Base-by-base conservation (phyloP, 148 eudicot genomes). In the Hydrangea macrophylla region DNA sequence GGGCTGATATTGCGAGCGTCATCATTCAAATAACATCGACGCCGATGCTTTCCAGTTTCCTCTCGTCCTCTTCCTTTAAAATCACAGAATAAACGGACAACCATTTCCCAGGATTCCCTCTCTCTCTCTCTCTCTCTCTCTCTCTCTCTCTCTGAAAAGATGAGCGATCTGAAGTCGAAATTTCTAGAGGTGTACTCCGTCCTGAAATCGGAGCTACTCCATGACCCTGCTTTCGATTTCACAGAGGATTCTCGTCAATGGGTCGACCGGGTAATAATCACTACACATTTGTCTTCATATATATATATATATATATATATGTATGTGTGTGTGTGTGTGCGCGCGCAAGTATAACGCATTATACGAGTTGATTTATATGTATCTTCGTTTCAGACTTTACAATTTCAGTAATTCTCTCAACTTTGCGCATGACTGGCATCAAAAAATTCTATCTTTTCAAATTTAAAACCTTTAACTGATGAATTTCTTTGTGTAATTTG, bases 151-250 rank as follows among this genome's bases (percentile, higher is more conserved):
- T 8, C 4, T 3, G n/a, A 48, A 48, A 48, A 53, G 30, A 85
- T 85, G 88, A 58, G 77, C 71, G 92, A 88, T 86, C 78, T 83
- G 63, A 88, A 75, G 65, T 18, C 82, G 9, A 83, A 75, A 57
- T 92, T 92, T 68, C 42, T 86, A 7, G 71, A 81, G 35, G 95
- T 84, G 7, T 92, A 92, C 68, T 64, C 79, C 23, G 80, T 78
- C 11, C 76, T 92, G 6, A 92, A 92, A 92, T 86, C 92, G 18
- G 95, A 92, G 76, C 85, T 92, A 1, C 81, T 85, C n/a, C 70
- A 70, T 48, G 95, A 92, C 71, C 81, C 97, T 71, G 81, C 90
- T 73, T 92, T 88, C 48, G 97, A 88, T 42, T 92, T 89, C 83
- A 75, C 87, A 22, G 75, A 80, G 32, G 71, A 50, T 61, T 92